A percentile compares a stretch with the other conserved stretches of the same genome.
Evolutionary conservation across 2,329 filamentous ascomycete species (phyloP).

Genomic region (Helicocarpus griseus): DNA sequence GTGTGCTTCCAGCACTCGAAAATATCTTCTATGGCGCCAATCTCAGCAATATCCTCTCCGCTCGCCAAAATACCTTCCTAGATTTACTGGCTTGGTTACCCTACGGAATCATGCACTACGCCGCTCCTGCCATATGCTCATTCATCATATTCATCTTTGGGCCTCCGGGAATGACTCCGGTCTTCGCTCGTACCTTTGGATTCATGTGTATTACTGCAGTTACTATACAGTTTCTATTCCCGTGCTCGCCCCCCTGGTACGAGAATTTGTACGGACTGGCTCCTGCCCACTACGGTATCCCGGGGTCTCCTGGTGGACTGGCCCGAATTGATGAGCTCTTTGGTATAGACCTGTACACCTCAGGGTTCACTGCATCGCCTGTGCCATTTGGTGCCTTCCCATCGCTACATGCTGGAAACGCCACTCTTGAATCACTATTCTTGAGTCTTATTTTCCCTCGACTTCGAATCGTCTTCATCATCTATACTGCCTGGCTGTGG

Average conservation of each 20-base stretch:
- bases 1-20: conserved; percentile 84
- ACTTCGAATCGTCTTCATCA: conserved; percentile 67
- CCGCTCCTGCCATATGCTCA: conserved; percentile 70
- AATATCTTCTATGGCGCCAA: conserved; percentile 96
- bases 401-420: conserved; percentile 80
- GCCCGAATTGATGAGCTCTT: conserved; percentile 84
- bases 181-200: conserved; percentile 79
- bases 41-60: conserved; percentile 88
- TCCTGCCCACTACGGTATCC: conserved; percentile 85
- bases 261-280: conserved; percentile 86
- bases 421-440: conserved; percentile 82
- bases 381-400: conserved; percentile 94
- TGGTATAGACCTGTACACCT: conserved; percentile 85
- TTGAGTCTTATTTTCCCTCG: conserved; percentile 87
- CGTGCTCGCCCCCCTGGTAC: conserved; percentile 94
- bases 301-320: conserved; percentile 78
- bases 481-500: conserved; percentile 89
- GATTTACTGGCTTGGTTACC: conserved; percentile 89
- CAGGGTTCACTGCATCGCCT: conserved; percentile 79
- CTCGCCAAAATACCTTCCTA: conserved; percentile 71
- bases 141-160: conserved; percentile 77
- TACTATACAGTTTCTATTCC: conserved; percentile 78
- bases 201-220: conserved; percentile 89
- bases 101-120: conserved; percentile 86
- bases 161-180: conserved; percentile 72